Conservation (phyloP, 148 eudicot genomes). For the Rhododendron williamsianum region DNA sequence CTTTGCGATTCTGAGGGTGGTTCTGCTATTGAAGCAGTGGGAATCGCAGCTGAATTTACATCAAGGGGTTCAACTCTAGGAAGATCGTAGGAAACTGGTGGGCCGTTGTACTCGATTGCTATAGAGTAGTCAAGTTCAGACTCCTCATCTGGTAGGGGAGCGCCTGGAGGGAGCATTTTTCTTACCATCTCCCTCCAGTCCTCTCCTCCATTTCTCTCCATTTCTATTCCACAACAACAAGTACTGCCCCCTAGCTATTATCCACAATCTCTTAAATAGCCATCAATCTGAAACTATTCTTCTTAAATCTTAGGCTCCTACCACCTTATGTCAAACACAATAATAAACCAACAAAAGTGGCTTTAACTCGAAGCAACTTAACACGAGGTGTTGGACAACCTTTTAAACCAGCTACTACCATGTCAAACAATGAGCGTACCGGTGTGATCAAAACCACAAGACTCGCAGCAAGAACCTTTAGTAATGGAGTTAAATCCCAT, state of each 20-base stretch:
- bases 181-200: conserved; percentile 65
- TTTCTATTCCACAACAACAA: conserved; percentile 22
- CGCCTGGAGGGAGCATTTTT: conserved; percentile 86
- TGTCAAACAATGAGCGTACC: conserved; percentile 7
- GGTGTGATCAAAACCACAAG: background rate
- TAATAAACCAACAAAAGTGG: conserved; percentile 9
- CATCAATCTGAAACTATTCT: conserved; percentile 16
- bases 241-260: conserved; percentile 8
- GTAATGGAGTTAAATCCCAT: background rate
- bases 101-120: conserved; percentile 79
- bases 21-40: conserved; percentile 55
- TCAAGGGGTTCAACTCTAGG: conserved; percentile 81
- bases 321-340: background rate
- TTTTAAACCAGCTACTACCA: background rate
- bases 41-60: conserved; percentile 38
- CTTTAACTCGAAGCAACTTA: background rate
- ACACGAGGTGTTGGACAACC: conserved; percentile 1
- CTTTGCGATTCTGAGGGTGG: conserved; percentile 54
- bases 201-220: conserved; percentile 48
- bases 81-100: conserved; percentile 58
- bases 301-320: background rate
- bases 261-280: conserved; percentile 6
- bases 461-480: background rate
- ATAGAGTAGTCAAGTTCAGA: conserved; percentile 71
- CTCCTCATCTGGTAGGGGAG: conserved; percentile 55